Conservation (phyloP, 305 asterid genomes). For the Solanum aculeatissimum region DNA sequence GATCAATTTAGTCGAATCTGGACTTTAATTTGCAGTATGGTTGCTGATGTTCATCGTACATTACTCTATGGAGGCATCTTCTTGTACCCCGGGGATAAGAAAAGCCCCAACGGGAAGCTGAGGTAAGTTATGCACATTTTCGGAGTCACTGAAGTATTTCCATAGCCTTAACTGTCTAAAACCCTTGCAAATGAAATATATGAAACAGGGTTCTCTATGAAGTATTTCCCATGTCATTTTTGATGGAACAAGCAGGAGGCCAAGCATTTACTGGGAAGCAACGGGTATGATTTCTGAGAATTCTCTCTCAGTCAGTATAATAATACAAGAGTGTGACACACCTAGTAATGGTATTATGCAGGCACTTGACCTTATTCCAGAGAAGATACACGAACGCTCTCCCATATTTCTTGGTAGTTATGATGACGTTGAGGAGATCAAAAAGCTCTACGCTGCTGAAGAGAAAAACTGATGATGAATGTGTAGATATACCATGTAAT, state of each 20-base stretch:
- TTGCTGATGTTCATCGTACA: constrained; percentile 99
- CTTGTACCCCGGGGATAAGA: constrained; percentile 96
- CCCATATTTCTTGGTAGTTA: constrained; percentile 92
- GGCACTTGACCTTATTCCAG: constrained; percentile 89
- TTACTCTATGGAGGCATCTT: constrained; percentile 92
- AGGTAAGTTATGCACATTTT: constrained; percentile 25
- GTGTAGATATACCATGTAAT: background rate
- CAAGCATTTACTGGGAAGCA: constrained; percentile 90
- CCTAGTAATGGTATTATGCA: constrained; percentile 4
- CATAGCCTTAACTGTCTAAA: background rate
- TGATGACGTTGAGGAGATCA: constrained; percentile 92
- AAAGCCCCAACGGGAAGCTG: constrained; percentile 88
- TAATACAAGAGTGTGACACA: background rate
- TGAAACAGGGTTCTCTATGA: constrained; percentile 79
- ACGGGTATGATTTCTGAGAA: constrained; percentile 28
- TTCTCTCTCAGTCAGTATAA: background rate
- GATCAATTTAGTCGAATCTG: background rate
- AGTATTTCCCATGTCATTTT: constrained; percentile 95
- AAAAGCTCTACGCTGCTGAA: constrained; percentile 67
- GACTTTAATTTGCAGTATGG: constrained; percentile 47
- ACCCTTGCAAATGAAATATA: background rate
- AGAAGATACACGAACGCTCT: constrained; percentile 81
- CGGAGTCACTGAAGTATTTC: background rate
- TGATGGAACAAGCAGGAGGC: constrained; percentile 99
- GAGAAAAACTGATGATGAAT: constrained; percentile 14